Evolutionary conservation across 2,329 filamentous ascomycete species (phyloP).

Genomic region (Colletotrichum chrysophilum): DNA sequence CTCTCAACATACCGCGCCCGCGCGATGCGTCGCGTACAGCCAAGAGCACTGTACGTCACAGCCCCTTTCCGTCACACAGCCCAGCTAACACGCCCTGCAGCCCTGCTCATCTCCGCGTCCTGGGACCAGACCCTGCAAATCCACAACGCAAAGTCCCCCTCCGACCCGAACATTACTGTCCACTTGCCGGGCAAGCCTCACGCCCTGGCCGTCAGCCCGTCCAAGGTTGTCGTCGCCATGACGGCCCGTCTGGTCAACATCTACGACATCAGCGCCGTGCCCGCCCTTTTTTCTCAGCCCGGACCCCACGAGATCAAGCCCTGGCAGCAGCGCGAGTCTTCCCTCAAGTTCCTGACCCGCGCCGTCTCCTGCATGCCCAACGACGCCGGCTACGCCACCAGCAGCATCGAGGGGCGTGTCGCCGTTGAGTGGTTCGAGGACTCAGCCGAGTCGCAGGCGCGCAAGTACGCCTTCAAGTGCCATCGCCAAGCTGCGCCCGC

Average conservation of each 20-base stretch:
- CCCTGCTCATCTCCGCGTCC: slow-evolving; percentile 84
- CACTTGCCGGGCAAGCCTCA: slow-evolving; percentile 86
- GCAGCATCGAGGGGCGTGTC: slow-evolving; percentile 91
- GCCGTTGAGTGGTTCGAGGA: slow-evolving; percentile 99
- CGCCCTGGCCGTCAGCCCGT: slow-evolving; percentile 76
- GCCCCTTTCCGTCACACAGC: background rate
- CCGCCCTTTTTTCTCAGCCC: slow-evolving; percentile 57
- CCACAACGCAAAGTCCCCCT: slow-evolving; percentile 66
- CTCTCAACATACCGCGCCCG: slow-evolving; percentile 79
- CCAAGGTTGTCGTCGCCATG: slow-evolving; percentile 95
- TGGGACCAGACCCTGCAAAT: slow-evolving; percentile 94
- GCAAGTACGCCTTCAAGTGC: slow-evolving; percentile 99
- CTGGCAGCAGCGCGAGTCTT: slow-evolving; percentile 93
- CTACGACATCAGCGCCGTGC: slow-evolving; percentile 81
- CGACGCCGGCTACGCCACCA: slow-evolving; percentile 90
- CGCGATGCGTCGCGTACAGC: slow-evolving; percentile 85
- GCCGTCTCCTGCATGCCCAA: slow-evolving; percentile 96
- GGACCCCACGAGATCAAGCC: slow-evolving; percentile 66
- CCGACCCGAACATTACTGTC: slow-evolving; percentile 65
- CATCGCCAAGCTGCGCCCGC: slow-evolving; percentile 78
- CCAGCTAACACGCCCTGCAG: slow-evolving; percentile 36
- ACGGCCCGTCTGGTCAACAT: slow-evolving; percentile 91
- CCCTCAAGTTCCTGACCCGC: slow-evolving; percentile 93
- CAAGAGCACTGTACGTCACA: slow-evolving; percentile 65
- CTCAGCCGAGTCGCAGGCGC: slow-evolving; percentile 80